Evolutionary conservation across 306 rosid species (phyloP).

Genomic region (Vigna radiata): DNA sequence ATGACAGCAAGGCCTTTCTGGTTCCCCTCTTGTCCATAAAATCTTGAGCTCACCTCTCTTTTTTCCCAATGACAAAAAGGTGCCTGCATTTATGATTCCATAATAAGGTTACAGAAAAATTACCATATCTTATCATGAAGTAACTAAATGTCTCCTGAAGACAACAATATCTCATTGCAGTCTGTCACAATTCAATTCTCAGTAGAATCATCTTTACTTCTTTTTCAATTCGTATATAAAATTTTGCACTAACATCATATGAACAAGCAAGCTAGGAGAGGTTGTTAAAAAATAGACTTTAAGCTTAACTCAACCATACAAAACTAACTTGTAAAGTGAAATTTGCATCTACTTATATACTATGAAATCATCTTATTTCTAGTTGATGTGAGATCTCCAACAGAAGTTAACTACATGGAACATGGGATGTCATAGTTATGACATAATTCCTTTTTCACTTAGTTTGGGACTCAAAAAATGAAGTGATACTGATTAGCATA

Average conservation of each 20-base stretch:
- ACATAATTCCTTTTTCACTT: neutral
- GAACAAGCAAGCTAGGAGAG: too few relatives aligned
- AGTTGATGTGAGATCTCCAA: too few relatives aligned
- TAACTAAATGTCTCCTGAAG: neutral
- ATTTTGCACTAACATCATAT: neutral
- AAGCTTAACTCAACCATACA: too few relatives aligned
- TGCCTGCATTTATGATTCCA: slow-evolving; percentile 64
- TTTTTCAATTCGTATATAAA: neutral
- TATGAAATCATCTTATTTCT: too few relatives aligned
- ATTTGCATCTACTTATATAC: too few relatives aligned
- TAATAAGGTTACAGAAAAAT: slow-evolving; percentile 15
- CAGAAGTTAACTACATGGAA: too few relatives aligned
- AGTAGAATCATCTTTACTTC: slow-evolving; percentile 8
- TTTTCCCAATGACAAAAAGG: slow-evolving; percentile 88
- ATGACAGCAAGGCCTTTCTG: slow-evolving; percentile 87
- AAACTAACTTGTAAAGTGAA: too few relatives aligned
- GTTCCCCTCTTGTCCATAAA: slow-evolving; percentile 95
- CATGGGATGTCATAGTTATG: too few relatives aligned
- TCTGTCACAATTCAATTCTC: neutral
- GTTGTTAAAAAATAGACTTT: too few relatives aligned
- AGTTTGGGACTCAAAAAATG: neutral
- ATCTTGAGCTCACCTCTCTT: slow-evolving; percentile 87
- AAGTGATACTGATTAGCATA: neutral
- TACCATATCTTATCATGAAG: slow-evolving; percentile 5
- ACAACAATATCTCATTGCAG: neutral